phyloP scores from a whole-genome alignment of 176 grass and related monocot species.

The Cenchrus fungigraminus region DNA sequence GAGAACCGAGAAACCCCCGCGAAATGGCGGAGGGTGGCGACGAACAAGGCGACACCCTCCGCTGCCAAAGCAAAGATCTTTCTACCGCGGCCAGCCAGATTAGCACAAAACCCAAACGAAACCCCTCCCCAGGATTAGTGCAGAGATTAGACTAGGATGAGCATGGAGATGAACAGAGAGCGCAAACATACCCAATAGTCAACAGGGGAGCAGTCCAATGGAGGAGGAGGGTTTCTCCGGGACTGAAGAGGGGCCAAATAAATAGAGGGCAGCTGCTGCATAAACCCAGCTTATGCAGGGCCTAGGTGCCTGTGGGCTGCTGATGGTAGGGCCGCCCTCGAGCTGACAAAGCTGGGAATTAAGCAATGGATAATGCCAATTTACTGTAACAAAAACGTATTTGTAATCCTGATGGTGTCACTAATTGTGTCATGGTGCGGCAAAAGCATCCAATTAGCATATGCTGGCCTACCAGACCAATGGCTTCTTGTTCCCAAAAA shows the following conservation, averaged over 20 bases:
- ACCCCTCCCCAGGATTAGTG: conserved; percentile 17
- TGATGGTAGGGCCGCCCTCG: conserved; percentile 31
- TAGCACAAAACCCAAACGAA: conserved; percentile 25
- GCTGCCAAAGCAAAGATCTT: background rate
- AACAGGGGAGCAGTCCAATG: conserved; percentile 6
- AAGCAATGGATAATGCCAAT: conserved; percentile 32
- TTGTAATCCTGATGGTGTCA: conserved; percentile 19
- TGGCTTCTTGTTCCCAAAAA: background rate
- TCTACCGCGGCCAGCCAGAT: background rate
- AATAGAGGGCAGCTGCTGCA: conserved; percentile 32
- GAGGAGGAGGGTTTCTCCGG: conserved; percentile 31
- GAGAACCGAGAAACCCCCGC: background rate
- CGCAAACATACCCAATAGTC: conserved; percentile 34
- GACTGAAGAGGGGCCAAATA: conserved; percentile 45
- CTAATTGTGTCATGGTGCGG: conserved; percentile 16
- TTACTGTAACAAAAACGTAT: background rate
- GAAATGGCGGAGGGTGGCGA: background rate
- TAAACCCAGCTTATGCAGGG: background rate
- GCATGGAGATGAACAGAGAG: conserved; percentile 1
- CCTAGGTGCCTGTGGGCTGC: background rate
- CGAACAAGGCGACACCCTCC: background rate
- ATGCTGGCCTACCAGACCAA: conserved; percentile 9
- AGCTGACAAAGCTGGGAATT: background rate
- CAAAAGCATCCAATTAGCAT: conserved; percentile 40
- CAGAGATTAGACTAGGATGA: conserved; percentile 20